Conservation (phyloP, 2,329 filamentous ascomycete species). For the Gnomoniopsis sp. region DNA sequence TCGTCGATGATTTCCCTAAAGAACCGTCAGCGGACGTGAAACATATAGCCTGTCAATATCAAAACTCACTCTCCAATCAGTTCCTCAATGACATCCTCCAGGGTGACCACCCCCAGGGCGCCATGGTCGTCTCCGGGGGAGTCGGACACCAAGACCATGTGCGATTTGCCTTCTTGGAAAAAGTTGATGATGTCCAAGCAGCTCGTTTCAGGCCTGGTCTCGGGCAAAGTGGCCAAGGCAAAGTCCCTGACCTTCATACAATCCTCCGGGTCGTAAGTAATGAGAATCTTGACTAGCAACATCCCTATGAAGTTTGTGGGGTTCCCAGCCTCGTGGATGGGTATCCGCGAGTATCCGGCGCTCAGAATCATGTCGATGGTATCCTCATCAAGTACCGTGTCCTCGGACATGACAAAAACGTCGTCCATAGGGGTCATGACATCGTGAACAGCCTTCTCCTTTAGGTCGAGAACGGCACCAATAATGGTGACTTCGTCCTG, state of each 20-base stretch:
- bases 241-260: constrained; percentile 84
- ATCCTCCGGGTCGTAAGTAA: constrained; percentile 97
- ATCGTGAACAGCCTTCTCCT: constrained; percentile 88
- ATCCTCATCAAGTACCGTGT: constrained; percentile 85
- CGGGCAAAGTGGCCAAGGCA: constrained; percentile 86
- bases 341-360: constrained; percentile 92
- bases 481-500: constrained; percentile 99
- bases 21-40: constrained; percentile 21
- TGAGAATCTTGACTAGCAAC: constrained; percentile 97
- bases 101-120: constrained; percentile 86
- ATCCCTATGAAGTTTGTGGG: constrained; percentile 90
- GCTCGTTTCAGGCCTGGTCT: constrained; percentile 92
- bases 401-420: constrained; percentile 94
- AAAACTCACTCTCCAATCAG: constrained; percentile 86
- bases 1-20: constrained; percentile 94
- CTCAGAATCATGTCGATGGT: constrained; percentile 94
- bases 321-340: constrained; percentile 85
- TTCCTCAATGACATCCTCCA: constrained; percentile 98
- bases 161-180: constrained; percentile 98
- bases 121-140: constrained; percentile 85
- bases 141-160: constrained; percentile 96
- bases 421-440: constrained; percentile 99
- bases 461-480: constrained; percentile 90
- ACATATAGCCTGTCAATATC: background rate
- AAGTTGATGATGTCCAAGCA: constrained; percentile 99